Evolutionary conservation across 768 basidiomycete species (phyloP), one percentile per base, ranked within the genome.

Genomic region (Nevesoporus exiguus): DNA sequence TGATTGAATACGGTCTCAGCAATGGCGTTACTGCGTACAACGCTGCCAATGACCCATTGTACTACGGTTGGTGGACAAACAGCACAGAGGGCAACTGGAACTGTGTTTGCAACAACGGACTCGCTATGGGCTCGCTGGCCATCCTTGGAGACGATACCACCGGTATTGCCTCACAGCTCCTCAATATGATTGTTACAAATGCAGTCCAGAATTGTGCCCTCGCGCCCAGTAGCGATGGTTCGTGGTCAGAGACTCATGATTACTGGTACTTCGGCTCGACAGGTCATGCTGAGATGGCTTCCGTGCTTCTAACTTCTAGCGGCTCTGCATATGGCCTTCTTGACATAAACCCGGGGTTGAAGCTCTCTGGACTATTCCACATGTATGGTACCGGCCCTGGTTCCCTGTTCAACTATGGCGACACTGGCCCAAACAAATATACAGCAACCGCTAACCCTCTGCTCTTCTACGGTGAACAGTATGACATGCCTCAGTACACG

Each of bases 261-360:
- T 96, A 93, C 66, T 94, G 92, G 91, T 92, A 91, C 71, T 98
- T 96, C 62, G 95, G 93, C 66, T 90, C 86, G 34, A 95, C 91
- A 8, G 92, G 83, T 15, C 86, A 89, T 63, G 92, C 93, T 5
- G 94, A 98, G 73, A 85, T 98, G 87, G 65, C 85, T 2, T 82
- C 92, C 2, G 80, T 92, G 6, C 82, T 99, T 51, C 66, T 85
- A 13, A 83, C 89, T 9, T 94, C 97, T 3, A 91, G 93, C 19
- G 97, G 97, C 41, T 87, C 85, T 39, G 77, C 88, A 66, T 88
- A 84, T 63, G 84, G 84, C 36, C 76, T 99, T 40, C 76, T 93
- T 51, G 71, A 74, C 47, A 69, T 73, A 57, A 96, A 98, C 73
- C 66, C 83, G n/a, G 81, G 82, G 66, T 86, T 84, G 69, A 76